phyloP scores from a whole-genome alignment of 225 moss, liverwort and hornwort genomes.

The Bryoerythrophyllum caledonicum region DNA sequence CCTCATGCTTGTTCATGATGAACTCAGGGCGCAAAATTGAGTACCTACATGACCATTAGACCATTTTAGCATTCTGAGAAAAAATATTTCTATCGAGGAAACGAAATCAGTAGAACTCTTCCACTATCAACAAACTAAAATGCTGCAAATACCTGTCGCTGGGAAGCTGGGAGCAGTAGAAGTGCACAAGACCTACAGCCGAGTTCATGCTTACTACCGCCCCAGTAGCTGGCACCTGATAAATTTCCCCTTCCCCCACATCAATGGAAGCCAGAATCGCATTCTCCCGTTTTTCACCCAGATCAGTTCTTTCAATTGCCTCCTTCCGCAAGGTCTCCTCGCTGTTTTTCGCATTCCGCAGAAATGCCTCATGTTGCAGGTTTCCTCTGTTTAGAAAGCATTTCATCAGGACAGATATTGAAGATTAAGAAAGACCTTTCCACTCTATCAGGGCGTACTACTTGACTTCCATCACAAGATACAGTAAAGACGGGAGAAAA shows the following conservation, averaged over 20 bases:
- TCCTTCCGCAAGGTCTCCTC: conserved; percentile 97
- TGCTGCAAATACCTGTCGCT: conserved; percentile 76
- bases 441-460: neutral
- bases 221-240: conserved; percentile 95
- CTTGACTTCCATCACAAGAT: no score
- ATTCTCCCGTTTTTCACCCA: conserved; percentile 78
- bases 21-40: conserved; percentile 96
- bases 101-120: neutral
- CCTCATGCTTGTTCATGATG: conserved; percentile 90
- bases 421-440: conserved; percentile 13
- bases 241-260: conserved; percentile 89
- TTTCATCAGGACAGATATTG: conserved; percentile 9
- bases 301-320: conserved; percentile 97
- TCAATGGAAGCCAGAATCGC: conserved; percentile 85
- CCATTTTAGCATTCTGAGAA: conserved; percentile 29
- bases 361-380: conserved; percentile 82
- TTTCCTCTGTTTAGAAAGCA: conserved; percentile 68
- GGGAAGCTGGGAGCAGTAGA: conserved; percentile 99
- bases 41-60: conserved; percentile 56
- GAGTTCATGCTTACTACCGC: conserved; percentile 99
- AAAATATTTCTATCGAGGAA: neutral
- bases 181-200: conserved; percentile 96
- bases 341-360: conserved; percentile 96
- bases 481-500: neutral
- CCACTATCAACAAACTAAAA: conserved; percentile 5